Evolutionary conservation across 2,329 filamentous ascomycete genomes (phyloP), one percentile per base, ranked within the genome.

Genomic region (Coleophoma crateriformis): DNA sequence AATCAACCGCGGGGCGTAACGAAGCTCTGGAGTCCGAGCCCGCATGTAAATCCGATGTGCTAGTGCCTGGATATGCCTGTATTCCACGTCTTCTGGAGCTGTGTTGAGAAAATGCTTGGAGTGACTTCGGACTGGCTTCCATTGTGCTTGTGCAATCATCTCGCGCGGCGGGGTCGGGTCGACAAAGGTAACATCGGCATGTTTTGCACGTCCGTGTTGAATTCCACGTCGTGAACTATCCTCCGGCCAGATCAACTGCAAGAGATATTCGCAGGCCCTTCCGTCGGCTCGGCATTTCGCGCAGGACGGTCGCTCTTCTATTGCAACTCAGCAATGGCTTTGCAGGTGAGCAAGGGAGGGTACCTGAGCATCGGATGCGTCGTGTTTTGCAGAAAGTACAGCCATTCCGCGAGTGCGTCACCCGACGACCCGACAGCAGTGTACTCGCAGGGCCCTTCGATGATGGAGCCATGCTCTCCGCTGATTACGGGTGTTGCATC

Each of bases 271-370:
- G 47, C 50, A 52, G 13, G 33, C 41, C 22, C 46, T 35, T 22
- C 47, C 50, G 22, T 49, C 47, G 39, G 49, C 27, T 17, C 43
- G 22, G 33, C 50, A 52, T 34, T 47, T 46, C 27, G 15, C 13
- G 32, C 50, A 52, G 12, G 43, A 46, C 40, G 50, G 50, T 43
- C 47, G 42, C 37, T 49, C 50, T 49, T 52, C 50, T 52, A 45
- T 10, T 38, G 44, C 41, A 17, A 7, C 13, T 38, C 15, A 38
- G 35, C 35, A 14, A n/a, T 7, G 15, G 11, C 13, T 38, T 17
- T 6, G 35, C 35, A 38, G 35, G 35, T 38, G 35, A 17, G 35
- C 35, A 17, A 38, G 35, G 35, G 35, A 38, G 6, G 12, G 5
- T 51, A 48, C 49, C 49, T 39, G 49, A 41, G 46, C 49, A 51